Conservation (phyloP, 495 filamentous ascomycete genomes). For the Penicillium desertorum region DNA sequence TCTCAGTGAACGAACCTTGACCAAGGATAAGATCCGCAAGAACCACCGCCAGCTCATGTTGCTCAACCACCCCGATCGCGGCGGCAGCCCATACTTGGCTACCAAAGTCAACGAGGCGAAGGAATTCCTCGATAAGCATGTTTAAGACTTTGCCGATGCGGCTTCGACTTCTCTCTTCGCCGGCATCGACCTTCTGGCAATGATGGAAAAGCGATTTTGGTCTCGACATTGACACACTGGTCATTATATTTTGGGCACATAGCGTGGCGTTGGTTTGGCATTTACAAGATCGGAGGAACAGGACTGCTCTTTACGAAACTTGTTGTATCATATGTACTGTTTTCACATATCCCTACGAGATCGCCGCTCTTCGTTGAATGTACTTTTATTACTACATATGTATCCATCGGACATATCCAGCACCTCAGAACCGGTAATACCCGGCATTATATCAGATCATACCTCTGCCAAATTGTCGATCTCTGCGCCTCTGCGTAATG, state of each 20-base stretch:
- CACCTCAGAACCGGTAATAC: neutral
- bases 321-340: constrained; percentile 29
- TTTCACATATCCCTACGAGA: constrained; percentile 41
- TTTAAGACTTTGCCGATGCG: constrained; percentile 15
- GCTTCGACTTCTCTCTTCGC: neutral
- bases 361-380: constrained; percentile 45
- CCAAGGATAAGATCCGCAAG: constrained; percentile 91
- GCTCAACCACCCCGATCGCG: constrained; percentile 95
- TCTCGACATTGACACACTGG: constrained; percentile 12
- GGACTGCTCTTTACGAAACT: constrained; percentile 10
- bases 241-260: constrained; percentile 39
- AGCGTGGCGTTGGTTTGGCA: constrained; percentile 48
- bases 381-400: constrained; percentile 26
- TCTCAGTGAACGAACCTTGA: constrained; percentile 74
- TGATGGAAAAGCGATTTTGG: constrained; percentile 1
- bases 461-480: constrained; percentile 15
- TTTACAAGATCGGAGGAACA: constrained; percentile 29
- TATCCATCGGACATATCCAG: constrained; percentile 1
- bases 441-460: neutral
- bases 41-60: constrained; percentile 97
- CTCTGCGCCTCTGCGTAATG: constrained; percentile 9
- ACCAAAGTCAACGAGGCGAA: constrained; percentile 99
- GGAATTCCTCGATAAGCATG: constrained; percentile 84
- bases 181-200: neutral
- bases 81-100: constrained; percentile 92